Evolutionary conservation across 2,329 filamentous ascomycete genomes (phyloP).

Genomic region (Hypoxylon sp.): DNA sequence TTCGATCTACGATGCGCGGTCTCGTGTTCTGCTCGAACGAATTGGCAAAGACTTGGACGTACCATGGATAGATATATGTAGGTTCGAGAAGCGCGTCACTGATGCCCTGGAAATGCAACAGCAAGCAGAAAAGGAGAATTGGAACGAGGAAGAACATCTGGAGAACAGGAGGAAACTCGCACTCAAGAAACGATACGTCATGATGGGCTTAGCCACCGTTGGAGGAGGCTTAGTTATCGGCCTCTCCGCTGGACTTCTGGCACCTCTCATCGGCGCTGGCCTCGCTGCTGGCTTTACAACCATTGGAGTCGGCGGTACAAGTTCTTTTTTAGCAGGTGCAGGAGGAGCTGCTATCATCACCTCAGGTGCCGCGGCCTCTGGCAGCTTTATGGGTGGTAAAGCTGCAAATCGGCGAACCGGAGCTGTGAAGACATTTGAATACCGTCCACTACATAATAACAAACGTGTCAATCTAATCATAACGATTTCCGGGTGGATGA

Average conservation of each 20-base stretch:
- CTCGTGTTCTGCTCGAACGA: conserved; percentile 82
- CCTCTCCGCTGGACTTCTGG: conserved; percentile 89
- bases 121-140: conserved; percentile 91
- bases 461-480: conserved; percentile 96
- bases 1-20: conserved; percentile 90
- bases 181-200: conserved; percentile 84
- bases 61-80: conserved; percentile 91
- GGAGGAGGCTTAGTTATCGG: conserved; percentile 96
- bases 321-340: conserved; percentile 88
- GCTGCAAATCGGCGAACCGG: conserved; percentile 91
- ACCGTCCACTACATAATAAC: conserved; percentile 96
- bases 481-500: conserved; percentile 98
- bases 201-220: conserved; percentile 97
- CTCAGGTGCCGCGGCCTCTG: conserved; percentile 85
- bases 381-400: conserved; percentile 84
- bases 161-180: conserved; percentile 84
- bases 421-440: conserved; percentile 95
- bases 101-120: conserved; percentile 99
- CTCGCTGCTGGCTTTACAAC: conserved; percentile 95
- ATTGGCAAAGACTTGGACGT: conserved; percentile 86
- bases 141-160: conserved; percentile 97
- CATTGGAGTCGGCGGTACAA: conserved; percentile 90
- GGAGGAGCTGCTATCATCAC: conserved; percentile 96
- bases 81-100: conserved; percentile 96
- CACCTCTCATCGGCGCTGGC: conserved; percentile 93